Conservation (phyloP, 495 filamentous ascomycete species). For the Tuber borchii region DNA sequence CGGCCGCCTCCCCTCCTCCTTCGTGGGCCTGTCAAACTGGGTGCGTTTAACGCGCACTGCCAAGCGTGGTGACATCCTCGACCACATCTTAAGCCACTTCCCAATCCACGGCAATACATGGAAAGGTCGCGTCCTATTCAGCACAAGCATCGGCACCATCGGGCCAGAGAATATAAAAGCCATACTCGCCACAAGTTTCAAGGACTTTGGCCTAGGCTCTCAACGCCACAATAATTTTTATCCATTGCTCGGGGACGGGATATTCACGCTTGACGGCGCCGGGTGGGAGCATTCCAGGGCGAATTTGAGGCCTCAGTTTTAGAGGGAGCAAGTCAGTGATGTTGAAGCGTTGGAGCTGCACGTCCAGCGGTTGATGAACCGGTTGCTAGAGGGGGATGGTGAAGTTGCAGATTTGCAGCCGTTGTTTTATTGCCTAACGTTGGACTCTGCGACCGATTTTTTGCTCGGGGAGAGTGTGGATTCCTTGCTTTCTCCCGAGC, state of each 20-base stretch:
- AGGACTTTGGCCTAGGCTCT: slow-evolving; percentile 56
- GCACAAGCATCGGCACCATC: slow-evolving; percentile 45
- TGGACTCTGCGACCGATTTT: slow-evolving; percentile 68
- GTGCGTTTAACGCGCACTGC: slow-evolving; percentile 39
- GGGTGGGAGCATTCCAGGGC: slow-evolving; percentile 60
- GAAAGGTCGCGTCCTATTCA: slow-evolving; percentile 38
- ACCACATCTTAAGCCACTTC: slow-evolving; percentile 43
- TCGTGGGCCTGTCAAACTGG: slow-evolving; percentile 44
- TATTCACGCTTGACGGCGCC: slow-evolving; percentile 63
- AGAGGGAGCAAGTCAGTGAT: slow-evolving; percentile 55
- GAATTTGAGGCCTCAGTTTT: slow-evolving; percentile 60
- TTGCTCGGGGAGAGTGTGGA: slow-evolving; percentile 58
- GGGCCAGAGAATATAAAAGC: slow-evolving; percentile 74
- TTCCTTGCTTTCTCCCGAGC: slow-evolving; percentile 40
- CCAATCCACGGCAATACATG: slow-evolving; percentile 36
- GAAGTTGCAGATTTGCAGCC: slow-evolving; percentile 57
- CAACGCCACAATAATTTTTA: slow-evolving; percentile 47
- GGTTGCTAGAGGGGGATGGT: slow-evolving; percentile 47
- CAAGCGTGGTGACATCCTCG: slow-evolving; percentile 43
- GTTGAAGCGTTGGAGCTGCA: slow-evolving; percentile 57
- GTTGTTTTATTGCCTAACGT: slow-evolving; percentile 59
- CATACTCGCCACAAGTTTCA: slow-evolving; percentile 55
- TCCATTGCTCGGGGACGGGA: slow-evolving; percentile 59
- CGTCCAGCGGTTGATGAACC: slow-evolving; percentile 49
- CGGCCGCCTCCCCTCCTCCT: slow-evolving; percentile 19